phyloP scores from a whole-genome alignment of 2,329 filamentous ascomycete species.

The Neoascochyta sp. region DNA sequence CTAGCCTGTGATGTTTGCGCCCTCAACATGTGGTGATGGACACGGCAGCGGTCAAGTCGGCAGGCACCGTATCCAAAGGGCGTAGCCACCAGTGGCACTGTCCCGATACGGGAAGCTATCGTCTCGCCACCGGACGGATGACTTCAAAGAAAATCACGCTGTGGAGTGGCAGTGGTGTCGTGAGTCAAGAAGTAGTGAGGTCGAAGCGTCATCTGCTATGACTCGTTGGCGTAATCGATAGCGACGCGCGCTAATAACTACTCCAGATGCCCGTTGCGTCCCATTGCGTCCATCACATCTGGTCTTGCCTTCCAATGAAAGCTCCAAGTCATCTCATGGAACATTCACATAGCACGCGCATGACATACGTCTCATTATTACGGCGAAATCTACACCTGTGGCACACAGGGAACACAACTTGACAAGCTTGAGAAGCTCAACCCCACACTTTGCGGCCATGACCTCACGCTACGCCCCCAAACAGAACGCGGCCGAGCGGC shows the following conservation, averaged over 20 bases:
- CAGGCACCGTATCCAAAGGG: no score
- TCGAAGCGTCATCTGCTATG: conserved; percentile 9
- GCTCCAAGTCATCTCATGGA: conserved; percentile 33
- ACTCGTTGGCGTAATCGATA: conserved; percentile 5
- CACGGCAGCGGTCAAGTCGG: no score
- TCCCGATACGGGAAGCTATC: no score
- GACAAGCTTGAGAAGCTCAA: conserved; percentile 17
- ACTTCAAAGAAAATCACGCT: no score
- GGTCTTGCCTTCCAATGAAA: conserved; percentile 31
- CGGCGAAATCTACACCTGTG: conserved; percentile 20
- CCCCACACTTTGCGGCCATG: conserved; percentile 26
- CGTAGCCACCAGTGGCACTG: no score
- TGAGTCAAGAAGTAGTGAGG: conserved; percentile 3
- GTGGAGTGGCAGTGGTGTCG: no score
- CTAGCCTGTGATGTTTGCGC: no score
- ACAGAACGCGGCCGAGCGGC: conserved; percentile 70
- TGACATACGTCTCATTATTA: conserved; percentile 23
- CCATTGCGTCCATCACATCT: no score
- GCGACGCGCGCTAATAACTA: no score
- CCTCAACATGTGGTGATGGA: no score
- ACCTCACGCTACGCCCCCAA: conserved; percentile 46
- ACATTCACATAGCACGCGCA: conserved; percentile 18
- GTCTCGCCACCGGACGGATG: no score
- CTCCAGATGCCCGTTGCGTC: no score
- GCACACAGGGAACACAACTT: conserved; percentile 16